phyloP scores from a whole-genome alignment of 805 yeast species.

The Allodekkera sacchari region DNA sequence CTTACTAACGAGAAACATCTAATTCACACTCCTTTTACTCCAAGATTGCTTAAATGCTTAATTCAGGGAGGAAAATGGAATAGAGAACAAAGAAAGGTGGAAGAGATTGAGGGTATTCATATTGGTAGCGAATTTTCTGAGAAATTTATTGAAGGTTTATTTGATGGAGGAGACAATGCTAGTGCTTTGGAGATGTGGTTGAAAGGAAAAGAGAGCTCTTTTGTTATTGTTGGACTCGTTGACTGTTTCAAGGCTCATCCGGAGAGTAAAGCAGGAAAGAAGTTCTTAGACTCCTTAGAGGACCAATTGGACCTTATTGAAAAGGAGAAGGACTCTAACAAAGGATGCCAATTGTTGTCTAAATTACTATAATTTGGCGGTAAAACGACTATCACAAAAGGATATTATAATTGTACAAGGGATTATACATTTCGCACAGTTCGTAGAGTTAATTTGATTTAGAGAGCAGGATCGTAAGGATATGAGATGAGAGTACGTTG shows the following conservation, averaged over 20 bases:
- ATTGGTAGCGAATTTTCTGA: constrained; percentile 55
- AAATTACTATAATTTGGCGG: constrained; percentile 19
- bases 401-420: not conserved
- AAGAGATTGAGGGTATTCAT: constrained; percentile 33
- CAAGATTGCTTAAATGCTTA: constrained; percentile 65
- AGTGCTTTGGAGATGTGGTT: constrained; percentile 58
- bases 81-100: constrained; percentile 46
- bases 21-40: constrained; percentile 60
- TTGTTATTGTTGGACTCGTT: constrained; percentile 70
- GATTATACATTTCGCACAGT: not conserved
- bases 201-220: constrained; percentile 55
- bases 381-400: constrained; percentile 9
- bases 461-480: too few species aligned
- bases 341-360: constrained; percentile 52
- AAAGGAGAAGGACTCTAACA: constrained; percentile 37
- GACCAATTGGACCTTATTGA: constrained; percentile 36
- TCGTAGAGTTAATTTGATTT: not conserved
- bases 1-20: constrained; percentile 59
- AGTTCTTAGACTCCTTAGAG: constrained; percentile 47
- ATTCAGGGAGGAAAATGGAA: constrained; percentile 86
- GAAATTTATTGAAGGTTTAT: constrained; percentile 33
- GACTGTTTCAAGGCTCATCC: constrained; percentile 48
- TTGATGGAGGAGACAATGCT: constrained; percentile 44
- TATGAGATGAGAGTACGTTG: too few species aligned
- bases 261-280: constrained; percentile 31